Percentiles rank a stretch among this genome's conserved stretches.
Evolutionary conservation across 768 basidiomycete genomes (phyloP).

Genomic region (Podaxis rugospora): DNA sequence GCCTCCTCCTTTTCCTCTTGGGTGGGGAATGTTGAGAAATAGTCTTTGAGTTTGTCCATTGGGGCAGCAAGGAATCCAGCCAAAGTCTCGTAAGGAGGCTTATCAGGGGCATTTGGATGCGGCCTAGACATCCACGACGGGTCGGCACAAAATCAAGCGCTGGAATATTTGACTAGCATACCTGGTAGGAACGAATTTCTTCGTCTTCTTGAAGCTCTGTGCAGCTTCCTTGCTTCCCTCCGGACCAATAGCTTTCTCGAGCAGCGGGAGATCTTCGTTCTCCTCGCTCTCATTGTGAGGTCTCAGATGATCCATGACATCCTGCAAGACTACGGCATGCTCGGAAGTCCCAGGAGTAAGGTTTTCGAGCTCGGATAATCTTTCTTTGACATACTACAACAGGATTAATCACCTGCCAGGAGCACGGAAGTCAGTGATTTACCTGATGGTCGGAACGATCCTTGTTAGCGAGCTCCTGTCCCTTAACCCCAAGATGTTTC

Average conservation of each 20-base stretch:
- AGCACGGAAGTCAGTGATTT: neutral
- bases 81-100: constrained; percentile 59
- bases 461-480: constrained; percentile 35
- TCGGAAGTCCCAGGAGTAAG: constrained; percentile 37
- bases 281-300: constrained; percentile 59
- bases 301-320: constrained; percentile 43
- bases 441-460: constrained; percentile 46
- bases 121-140: neutral
- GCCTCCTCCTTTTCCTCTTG: constrained; percentile 10
- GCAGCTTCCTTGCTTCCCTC: constrained; percentile 44
- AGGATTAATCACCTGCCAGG: neutral
- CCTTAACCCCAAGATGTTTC: constrained; percentile 40
- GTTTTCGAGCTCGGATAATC: constrained; percentile 43
- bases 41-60: constrained; percentile 55
- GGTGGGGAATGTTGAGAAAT: constrained; percentile 27
- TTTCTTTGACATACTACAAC: constrained; percentile 28
- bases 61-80: constrained; percentile 50
- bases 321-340: constrained; percentile 37
- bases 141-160: neutral
- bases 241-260: constrained; percentile 43
- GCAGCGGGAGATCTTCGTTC: constrained; percentile 47
- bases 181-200: constrained; percentile 62
- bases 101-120: constrained; percentile 36
- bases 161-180: constrained; percentile 19
- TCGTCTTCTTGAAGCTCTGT: constrained; percentile 45